Conservation (phyloP, 2,329 filamentous ascomycete species). For the Neonectria punicea region DNA sequence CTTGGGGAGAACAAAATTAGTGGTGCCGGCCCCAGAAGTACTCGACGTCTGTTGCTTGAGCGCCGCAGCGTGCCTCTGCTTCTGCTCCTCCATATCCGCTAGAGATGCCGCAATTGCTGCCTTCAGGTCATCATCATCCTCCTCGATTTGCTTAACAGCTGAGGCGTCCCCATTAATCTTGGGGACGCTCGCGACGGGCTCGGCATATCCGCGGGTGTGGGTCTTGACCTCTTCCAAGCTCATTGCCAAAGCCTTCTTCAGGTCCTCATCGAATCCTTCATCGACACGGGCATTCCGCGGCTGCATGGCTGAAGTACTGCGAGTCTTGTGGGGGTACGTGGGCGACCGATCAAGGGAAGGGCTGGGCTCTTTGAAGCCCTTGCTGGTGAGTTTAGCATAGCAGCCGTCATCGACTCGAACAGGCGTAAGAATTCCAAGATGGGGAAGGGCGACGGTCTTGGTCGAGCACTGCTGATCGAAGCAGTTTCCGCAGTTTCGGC, state of each 20-base stretch:
- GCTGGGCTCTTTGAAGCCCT: slow-evolving; percentile 54
- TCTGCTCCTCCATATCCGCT: slow-evolving; percentile 98
- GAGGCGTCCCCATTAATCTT: slow-evolving; percentile 50
- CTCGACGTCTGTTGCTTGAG: slow-evolving; percentile 81
- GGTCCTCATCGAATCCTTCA: slow-evolving; percentile 91
- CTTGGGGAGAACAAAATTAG: slow-evolving; percentile 73
- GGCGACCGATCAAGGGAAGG: slow-evolving; percentile 61
- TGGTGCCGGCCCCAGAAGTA: slow-evolving; percentile 50
- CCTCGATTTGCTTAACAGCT: slow-evolving; percentile 68
- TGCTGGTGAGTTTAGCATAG: slow-evolving; percentile 87
- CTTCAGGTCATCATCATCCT: slow-evolving; percentile 92
- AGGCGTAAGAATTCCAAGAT: slow-evolving; percentile 89
- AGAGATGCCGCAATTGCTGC: slow-evolving; percentile 95
- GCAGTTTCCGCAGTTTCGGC: slow-evolving; percentile 96
- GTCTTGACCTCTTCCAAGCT: slow-evolving; percentile 92
- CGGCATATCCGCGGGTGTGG: slow-evolving; percentile 77
- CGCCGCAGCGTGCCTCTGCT: slow-evolving; percentile 85
- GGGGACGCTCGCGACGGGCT: slow-evolving; percentile 59
- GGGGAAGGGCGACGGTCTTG: slow-evolving; percentile 88
- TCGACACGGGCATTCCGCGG: slow-evolving; percentile 89
- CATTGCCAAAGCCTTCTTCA: slow-evolving; percentile 95
- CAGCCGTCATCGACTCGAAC: slow-evolving; percentile 97
- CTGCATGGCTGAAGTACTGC: slow-evolving; percentile 79
- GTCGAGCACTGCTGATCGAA: slow-evolving; percentile 96
- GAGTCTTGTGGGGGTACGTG: slow-evolving; percentile 69